A percentile compares a stretch with the other conserved stretches of the same genome.
Conservation (phyloP, 1,284 basidiomycete genomes). For the Leucoagaricus sp. region DNA sequence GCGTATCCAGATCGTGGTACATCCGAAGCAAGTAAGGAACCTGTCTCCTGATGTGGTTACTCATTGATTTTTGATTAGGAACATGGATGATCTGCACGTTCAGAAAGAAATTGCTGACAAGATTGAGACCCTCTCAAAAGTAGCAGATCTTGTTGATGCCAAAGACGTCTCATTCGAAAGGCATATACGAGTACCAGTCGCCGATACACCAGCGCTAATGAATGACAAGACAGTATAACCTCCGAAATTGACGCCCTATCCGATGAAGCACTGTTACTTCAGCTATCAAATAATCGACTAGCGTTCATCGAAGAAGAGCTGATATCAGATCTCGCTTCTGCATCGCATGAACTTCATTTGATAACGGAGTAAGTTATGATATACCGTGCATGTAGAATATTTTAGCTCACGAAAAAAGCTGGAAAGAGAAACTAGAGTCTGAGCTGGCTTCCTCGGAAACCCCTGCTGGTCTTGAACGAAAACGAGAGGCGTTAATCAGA, state of each 20-base stretch:
- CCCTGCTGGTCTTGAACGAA: slow-evolving; percentile 33
- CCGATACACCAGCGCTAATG: neutral
- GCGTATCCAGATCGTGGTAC: too few species aligned
- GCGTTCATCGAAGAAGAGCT: slow-evolving; percentile 39
- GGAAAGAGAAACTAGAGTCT: slow-evolving; percentile 33
- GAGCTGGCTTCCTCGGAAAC: slow-evolving; percentile 28
- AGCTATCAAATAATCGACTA: slow-evolving; percentile 34
- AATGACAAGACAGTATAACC: neutral
- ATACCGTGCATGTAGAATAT: neutral
- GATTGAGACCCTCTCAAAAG: slow-evolving; percentile 20
- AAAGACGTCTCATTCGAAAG: slow-evolving; percentile 26
- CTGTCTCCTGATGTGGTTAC: too few species aligned
- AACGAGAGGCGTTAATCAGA: slow-evolving; percentile 37
- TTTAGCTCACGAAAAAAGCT: slow-evolving; percentile 17
- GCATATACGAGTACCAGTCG: slow-evolving; percentile 12
- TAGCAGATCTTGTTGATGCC: slow-evolving; percentile 24
- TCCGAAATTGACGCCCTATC: slow-evolving; percentile 33
- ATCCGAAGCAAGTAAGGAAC: too few species aligned
- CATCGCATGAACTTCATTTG: slow-evolving; percentile 35
- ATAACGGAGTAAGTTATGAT: slow-evolving; percentile 40
- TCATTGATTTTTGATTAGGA: too few species aligned
- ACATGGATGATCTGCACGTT: neutral
- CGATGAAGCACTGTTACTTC: slow-evolving; percentile 30
- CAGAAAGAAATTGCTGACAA: slow-evolving; percentile 18
- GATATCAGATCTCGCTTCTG: slow-evolving; percentile 30